These are phyloP conservation scores for Apostasia shenzhenica DNA, from an alignment of 106 monocot genomes.

Conservation along the genomic window DNA sequence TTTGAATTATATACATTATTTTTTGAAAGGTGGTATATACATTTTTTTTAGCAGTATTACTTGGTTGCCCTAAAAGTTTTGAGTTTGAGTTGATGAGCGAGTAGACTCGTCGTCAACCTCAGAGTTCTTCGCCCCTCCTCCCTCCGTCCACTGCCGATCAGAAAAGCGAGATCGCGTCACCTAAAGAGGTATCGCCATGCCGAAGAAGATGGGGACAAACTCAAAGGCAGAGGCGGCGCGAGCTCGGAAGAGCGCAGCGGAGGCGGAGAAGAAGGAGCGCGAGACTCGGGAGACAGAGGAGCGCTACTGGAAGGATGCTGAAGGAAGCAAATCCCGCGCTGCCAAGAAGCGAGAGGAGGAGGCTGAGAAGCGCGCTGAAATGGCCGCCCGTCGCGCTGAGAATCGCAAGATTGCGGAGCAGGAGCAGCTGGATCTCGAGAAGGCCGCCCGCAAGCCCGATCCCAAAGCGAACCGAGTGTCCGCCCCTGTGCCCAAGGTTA, in stretches of 20 bases:
- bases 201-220: constrained; percentile 97
- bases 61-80: too few species aligned
- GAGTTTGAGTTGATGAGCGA: too few species aligned
- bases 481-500: constrained; percentile 42
- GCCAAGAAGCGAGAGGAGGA: constrained; percentile 60
- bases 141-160: background rate
- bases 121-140: too few species aligned
- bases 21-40: too few species aligned
- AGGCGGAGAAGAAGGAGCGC: constrained; percentile 42
- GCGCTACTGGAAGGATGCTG: constrained; percentile 57
- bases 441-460: constrained; percentile 48
- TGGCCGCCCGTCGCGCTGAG: constrained; percentile 73
- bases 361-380: constrained; percentile 72
- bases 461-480: constrained; percentile 74
- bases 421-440: constrained; percentile 67
- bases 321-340: constrained; percentile 60
- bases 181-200: constrained; percentile 24
- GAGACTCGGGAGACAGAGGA: constrained; percentile 46
- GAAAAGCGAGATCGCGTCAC: background rate
- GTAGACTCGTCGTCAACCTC: too few species aligned
- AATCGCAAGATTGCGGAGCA: constrained; percentile 59
- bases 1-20: too few species aligned
- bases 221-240: constrained; percentile 83
- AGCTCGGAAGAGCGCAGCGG: constrained; percentile 40
- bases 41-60: too few species aligned